Percentiles rank a stretch among this genome's conserved stretches.
phyloP scores from a whole-genome alignment of 306 rosid genomes.

The Alnus glutinosa region DNA sequence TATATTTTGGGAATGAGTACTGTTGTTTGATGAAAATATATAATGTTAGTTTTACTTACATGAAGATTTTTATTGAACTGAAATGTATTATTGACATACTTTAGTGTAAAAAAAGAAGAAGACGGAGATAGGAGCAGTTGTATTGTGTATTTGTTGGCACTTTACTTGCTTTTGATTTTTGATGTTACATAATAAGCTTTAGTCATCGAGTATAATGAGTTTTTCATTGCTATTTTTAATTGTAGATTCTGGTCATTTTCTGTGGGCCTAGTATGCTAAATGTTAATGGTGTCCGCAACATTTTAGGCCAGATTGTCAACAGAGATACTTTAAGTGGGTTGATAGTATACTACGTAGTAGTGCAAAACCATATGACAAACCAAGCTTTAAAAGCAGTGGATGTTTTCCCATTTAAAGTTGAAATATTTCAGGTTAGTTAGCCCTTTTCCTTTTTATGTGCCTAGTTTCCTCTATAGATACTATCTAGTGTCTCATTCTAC shows the following conservation, averaged over 20 bases:
- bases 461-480: neutral
- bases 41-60: neutral
- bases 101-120: neutral
- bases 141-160: neutral
- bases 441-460: neutral
- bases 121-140: neutral
- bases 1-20: neutral
- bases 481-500: neutral
- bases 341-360: constrained; percentile 61
- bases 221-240: neutral
- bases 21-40: neutral
- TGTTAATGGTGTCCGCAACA: constrained; percentile 52
- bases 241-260: constrained; percentile 74
- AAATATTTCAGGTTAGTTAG: constrained; percentile 79
- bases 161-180: neutral
- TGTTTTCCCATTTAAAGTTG: constrained; percentile 61
- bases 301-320: constrained; percentile 60
- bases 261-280: constrained; percentile 62
- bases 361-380: constrained; percentile 62
- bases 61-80: neutral
- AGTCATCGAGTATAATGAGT: neutral
- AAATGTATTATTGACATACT: neutral
- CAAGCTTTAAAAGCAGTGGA: constrained; percentile 75
- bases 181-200: neutral
- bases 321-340: constrained; percentile 67